A percentile compares a stretch with the other conserved stretches of the same genome.
These are phyloP conservation scores for Pseudogymnoascus sp. DNA, from an alignment of 2,329 filamentous ascomycete species.

Conservation along the genomic window DNA sequence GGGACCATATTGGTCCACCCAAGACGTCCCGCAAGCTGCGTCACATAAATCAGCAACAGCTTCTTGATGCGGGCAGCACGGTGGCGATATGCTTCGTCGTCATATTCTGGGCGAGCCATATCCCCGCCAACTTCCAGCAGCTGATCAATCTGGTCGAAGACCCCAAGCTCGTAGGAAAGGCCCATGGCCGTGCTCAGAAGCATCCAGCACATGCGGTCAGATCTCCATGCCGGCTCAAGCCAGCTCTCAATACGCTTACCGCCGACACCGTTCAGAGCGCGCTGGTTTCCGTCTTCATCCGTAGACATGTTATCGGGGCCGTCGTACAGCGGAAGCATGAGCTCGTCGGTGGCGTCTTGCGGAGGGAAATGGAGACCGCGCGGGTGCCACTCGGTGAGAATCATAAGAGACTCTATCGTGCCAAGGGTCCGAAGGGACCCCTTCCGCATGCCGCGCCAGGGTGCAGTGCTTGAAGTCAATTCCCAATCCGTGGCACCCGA, in stretches of 20 bases:
- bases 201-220: constrained; percentile 98
- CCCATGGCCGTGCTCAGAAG: constrained; percentile 84
- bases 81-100: constrained; percentile 69
- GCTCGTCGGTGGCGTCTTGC: constrained; percentile 63
- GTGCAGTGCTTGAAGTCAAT: constrained; percentile 59
- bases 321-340: constrained; percentile 52
- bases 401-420: constrained; percentile 87
- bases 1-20: constrained; percentile 94
- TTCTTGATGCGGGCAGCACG: constrained; percentile 76
- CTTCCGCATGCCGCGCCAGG: constrained; percentile 62
- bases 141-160: constrained; percentile 86
- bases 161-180: constrained; percentile 84
- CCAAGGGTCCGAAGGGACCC: constrained; percentile 82
- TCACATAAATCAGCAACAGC: constrained; percentile 81
- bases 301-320: constrained; percentile 35
- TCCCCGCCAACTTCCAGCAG: constrained; percentile 48
- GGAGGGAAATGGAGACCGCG: constrained; percentile 89
- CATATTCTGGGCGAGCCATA: constrained; percentile 56
- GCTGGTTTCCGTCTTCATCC: constrained; percentile 33
- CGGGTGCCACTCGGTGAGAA: constrained; percentile 96
- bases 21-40: constrained; percentile 84
- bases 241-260: constrained; percentile 86
- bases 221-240: constrained; percentile 92
- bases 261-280: constrained; percentile 53
- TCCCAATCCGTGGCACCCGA: constrained; percentile 52